Conservation (phyloP, 306 rosid species). For the Glycine soja region DNA sequence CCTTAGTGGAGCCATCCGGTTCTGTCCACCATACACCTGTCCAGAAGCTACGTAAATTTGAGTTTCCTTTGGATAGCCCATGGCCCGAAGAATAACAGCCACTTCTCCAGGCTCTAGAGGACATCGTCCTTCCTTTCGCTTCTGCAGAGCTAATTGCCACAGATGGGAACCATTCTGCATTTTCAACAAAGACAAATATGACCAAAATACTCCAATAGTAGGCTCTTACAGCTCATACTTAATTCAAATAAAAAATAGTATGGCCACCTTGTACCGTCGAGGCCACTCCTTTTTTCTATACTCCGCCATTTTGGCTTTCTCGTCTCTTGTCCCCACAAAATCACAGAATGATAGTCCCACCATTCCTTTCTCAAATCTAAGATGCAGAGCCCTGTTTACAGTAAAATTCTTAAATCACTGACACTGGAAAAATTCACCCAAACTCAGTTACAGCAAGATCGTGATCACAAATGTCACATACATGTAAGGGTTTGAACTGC, state of each 20-base stretch:
- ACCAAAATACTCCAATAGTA: slow-evolving; percentile 41
- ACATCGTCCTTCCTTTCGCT: slow-evolving; percentile 98
- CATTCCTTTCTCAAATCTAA: slow-evolving; percentile 99
- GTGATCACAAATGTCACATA: slow-evolving; percentile 54
- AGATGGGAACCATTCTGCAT: slow-evolving; percentile 98
- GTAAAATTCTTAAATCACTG: slow-evolving; percentile 52
- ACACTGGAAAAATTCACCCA: slow-evolving; percentile 12
- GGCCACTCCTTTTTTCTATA: slow-evolving; percentile 98
- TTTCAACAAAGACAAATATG: slow-evolving; percentile 43
- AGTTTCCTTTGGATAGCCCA: slow-evolving; percentile 98
- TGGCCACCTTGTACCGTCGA: slow-evolving; percentile 89
- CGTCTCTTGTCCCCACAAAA: slow-evolving; percentile 98
- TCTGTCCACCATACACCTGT: slow-evolving; percentile 98
- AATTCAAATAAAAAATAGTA: slow-evolving; percentile 30
- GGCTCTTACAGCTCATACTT: slow-evolving; percentile 31
- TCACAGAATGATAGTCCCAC: slow-evolving; percentile 98
- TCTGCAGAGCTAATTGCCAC: slow-evolving; percentile 98
- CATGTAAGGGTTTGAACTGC: slow-evolving; percentile 93
- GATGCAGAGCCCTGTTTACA: slow-evolving; percentile 93
- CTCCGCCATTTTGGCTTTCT: slow-evolving; percentile 92
- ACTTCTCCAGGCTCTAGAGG: slow-evolving; percentile 99
- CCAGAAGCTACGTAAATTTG: slow-evolving; percentile 99
- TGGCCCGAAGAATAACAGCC: slow-evolving; percentile 96
- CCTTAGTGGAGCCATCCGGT: slow-evolving; percentile 96
- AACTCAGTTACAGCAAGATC: slow-evolving; percentile 38